phyloP scores from a whole-genome alignment of 371 early-diverging fungal genomes.

The Mortierella polycephala region DNA sequence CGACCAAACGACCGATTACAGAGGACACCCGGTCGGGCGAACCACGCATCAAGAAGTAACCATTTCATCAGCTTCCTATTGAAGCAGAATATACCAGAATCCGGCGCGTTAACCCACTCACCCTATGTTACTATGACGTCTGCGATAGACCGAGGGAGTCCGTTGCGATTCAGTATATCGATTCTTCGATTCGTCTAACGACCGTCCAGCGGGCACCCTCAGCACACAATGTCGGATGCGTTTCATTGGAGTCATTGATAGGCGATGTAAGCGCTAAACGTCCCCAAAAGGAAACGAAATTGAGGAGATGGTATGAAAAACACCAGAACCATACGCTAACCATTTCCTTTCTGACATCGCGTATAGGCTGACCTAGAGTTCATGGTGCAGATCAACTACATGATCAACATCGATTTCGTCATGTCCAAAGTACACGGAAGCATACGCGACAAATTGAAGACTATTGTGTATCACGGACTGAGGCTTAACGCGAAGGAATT shows the following conservation, averaged over 20 bases:
- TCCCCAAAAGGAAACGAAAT: not conserved
- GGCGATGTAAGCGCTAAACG: conserved; percentile 23
- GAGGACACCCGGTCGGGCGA: too few species aligned
- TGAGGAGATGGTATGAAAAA: not conserved
- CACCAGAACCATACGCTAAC: not conserved
- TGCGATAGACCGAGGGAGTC: not conserved
- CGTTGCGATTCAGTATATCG: conserved; percentile 19
- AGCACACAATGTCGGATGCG: conserved; percentile 25
- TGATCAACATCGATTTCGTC: conserved; percentile 58
- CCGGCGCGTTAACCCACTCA: too few species aligned
- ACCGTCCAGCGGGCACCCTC: conserved; percentile 27
- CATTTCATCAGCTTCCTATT: too few species aligned
- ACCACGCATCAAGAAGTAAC: too few species aligned
- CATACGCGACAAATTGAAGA: conserved; percentile 26
- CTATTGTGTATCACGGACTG: conserved; percentile 52
- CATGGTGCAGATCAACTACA: conserved; percentile 62
- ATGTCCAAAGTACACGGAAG: conserved; percentile 47
- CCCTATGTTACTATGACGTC: too few species aligned
- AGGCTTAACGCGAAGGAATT: conserved; percentile 7
- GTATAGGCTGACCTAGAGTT: conserved; percentile 38
- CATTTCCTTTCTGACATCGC: not conserved
- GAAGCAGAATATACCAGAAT: too few species aligned
- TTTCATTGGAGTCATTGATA: conserved; percentile 31
- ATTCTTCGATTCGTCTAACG: conserved; percentile 28
- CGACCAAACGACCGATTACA: too few species aligned